A percentile compares a stretch with the other conserved stretches of the same genome.
Conservation (phyloP, 2,329 filamentous ascomycete species). For the Paecilomyces niveus region DNA sequence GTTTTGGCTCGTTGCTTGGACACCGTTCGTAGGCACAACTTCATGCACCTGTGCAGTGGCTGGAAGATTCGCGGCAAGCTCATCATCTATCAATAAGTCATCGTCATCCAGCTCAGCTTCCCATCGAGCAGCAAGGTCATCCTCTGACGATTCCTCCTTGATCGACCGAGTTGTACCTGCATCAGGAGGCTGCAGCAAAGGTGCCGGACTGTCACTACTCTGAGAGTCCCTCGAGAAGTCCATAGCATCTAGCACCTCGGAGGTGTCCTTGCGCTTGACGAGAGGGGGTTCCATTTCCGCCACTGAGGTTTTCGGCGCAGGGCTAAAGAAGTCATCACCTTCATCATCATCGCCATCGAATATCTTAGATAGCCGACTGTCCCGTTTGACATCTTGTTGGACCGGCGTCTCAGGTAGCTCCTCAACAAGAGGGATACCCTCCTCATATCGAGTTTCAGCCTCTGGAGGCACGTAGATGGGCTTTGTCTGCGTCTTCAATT, state of each 20-base stretch:
- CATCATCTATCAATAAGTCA: constrained; percentile 70
- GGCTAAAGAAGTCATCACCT: constrained; percentile 31
- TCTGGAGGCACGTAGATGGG: constrained; percentile 31
- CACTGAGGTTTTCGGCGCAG: constrained; percentile 10
- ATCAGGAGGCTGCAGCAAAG: constrained; percentile 19
- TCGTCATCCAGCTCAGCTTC: constrained; percentile 75
- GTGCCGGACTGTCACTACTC: constrained; percentile 20
- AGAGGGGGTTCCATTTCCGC: constrained; percentile 8
- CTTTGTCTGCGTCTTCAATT: constrained; percentile 37
- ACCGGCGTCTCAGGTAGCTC: constrained; percentile 21
- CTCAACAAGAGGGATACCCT: constrained; percentile 59
- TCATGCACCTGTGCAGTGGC: constrained; percentile 14
- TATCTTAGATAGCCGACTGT: constrained; percentile 18
- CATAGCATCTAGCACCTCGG: constrained; percentile 55
- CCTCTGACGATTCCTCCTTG: constrained; percentile 28
- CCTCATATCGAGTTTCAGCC: constrained; percentile 57
- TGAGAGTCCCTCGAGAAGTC: constrained; percentile 26
- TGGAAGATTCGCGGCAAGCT: constrained; percentile 20
- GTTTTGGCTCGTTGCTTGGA: constrained; percentile 10
- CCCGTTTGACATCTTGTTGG: constrained; percentile 18
- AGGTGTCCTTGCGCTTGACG: constrained; percentile 63
- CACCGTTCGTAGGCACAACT: constrained; percentile 12
- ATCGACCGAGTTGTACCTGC: constrained; percentile 12
- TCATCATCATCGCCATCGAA: constrained; percentile 34
- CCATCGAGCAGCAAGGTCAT: constrained; percentile 75